Percentiles rank a stretch among this genome's conserved stretches.
These are phyloP conservation scores for Nepenthes gracilis DNA, from an alignment of 148 eudicot genomes.

Conservation along the genomic window DNA sequence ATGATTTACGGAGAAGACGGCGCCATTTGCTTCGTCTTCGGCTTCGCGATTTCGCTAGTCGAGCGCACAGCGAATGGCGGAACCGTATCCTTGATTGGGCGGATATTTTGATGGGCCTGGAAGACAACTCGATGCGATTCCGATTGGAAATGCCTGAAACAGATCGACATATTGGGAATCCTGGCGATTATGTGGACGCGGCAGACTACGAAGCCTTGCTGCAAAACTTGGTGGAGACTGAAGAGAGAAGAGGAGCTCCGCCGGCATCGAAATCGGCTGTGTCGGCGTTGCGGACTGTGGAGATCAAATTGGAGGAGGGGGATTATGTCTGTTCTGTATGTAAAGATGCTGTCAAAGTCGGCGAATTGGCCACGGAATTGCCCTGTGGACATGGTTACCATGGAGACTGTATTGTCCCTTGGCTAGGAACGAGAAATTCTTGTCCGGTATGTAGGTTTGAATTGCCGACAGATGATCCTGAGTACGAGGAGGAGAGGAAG, in stretches of 20 bases:
- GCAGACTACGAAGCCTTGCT: conserved; percentile 76
- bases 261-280: conserved; percentile 62
- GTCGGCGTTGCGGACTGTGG: conserved; percentile 24
- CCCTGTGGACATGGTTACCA: conserved; percentile 87
- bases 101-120: conserved; percentile 74
- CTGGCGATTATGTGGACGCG: conserved; percentile 76
- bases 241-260: conserved; percentile 72
- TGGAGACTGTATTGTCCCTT: conserved; percentile 69
- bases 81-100: conserved; percentile 81
- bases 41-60: conserved; percentile 44
- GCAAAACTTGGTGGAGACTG: conserved; percentile 72
- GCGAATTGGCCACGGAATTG: conserved; percentile 54
- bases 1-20: conserved; percentile 29
- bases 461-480: conserved; percentile 71
- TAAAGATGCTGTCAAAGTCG: conserved; percentile 52
- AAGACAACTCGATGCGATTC: conserved; percentile 65
- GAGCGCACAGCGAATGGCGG: conserved; percentile 39
- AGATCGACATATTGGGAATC: conserved; percentile 56
- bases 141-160: conserved; percentile 39
- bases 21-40: conserved; percentile 48
- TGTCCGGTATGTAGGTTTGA: conserved; percentile 93
- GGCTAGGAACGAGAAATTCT: conserved; percentile 73
- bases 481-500: conserved; percentile 72
- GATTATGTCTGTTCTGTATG: conserved; percentile 51
- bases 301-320: conserved; percentile 21